phyloP scores from a whole-genome alignment of 345 rosid genomes.

The Firmiana major region DNA sequence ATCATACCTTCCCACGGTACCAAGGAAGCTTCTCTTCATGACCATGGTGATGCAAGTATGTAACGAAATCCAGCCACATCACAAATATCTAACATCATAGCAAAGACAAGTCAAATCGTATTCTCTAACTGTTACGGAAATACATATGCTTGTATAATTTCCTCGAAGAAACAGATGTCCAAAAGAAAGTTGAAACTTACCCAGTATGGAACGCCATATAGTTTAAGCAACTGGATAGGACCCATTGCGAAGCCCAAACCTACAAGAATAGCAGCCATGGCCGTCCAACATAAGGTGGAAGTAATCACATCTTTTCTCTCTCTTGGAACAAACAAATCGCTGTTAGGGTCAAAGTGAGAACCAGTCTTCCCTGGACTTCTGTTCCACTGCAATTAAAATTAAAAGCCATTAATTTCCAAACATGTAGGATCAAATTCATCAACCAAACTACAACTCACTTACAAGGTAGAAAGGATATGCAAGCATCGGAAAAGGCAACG shows the following conservation, averaged over 20 bases:
- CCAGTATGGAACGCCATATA: conserved; percentile 70
- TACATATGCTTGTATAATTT: not conserved
- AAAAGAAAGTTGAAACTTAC: conserved; percentile 24
- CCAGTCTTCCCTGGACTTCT: conserved; percentile 91
- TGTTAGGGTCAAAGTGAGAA: conserved; percentile 75
- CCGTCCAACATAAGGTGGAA: conserved; percentile 70
- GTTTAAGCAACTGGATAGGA: conserved; percentile 59
- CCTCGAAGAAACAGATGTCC: not conserved
- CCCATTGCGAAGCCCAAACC: conserved; percentile 51
- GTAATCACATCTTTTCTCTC: conserved; percentile 68
- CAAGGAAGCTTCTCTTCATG: conserved; percentile 82
- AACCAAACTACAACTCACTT: conserved; percentile 24
- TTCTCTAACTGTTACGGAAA: not conserved
- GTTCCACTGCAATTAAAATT: conserved; percentile 46
- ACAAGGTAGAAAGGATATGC: conserved; percentile 94
- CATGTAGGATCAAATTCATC: not conserved
- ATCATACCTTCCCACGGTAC: conserved; percentile 83
- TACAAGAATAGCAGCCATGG: conserved; percentile 61
- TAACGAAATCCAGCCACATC: conserved; percentile 78
- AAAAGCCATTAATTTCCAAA: not conserved
- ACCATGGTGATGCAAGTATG: conserved; percentile 92
- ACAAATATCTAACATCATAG: conserved; percentile 52
- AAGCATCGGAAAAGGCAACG: conserved; percentile 76
- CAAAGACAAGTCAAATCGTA: not conserved
- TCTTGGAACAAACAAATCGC: conserved; percentile 64